A percentile compares a stretch with the other conserved stretches of the same genome.
Evolutionary conservation across 176 grass and related monocot species (phyloP).

Genomic region (Canna indica): DNA sequence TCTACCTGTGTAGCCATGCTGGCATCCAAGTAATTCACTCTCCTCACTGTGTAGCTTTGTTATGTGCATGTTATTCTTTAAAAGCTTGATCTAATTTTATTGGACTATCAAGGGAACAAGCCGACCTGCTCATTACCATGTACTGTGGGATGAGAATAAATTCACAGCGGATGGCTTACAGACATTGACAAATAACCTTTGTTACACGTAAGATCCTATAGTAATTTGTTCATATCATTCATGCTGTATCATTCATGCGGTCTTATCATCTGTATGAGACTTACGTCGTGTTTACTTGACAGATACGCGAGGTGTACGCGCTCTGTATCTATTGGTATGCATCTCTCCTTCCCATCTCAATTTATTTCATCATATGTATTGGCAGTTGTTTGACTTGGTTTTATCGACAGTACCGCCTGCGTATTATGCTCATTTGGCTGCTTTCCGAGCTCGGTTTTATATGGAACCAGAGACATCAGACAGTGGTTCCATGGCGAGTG

Average conservation of each 20-base stretch:
- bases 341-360: neutral
- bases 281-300: constrained; percentile 13
- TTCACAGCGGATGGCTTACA: constrained; percentile 75
- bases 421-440: constrained; percentile 16
- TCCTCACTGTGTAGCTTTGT: neutral
- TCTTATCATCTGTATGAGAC: neutral
- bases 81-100: too few species aligned
- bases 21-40: constrained; percentile 48
- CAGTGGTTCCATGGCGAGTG: constrained; percentile 9
- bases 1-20: constrained; percentile 92
- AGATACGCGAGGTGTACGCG: constrained; percentile 90
- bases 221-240: too few species aligned
- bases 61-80: neutral
- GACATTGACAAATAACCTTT: constrained; percentile 82
- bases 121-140: constrained; percentile 89
- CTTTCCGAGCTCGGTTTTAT: constrained; percentile 17
- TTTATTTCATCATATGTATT: neutral
- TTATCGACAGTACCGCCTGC: constrained; percentile 73
- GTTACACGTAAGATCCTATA: constrained; percentile 58
- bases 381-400: too few species aligned
- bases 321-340: constrained; percentile 79
- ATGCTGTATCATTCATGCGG: too few species aligned
- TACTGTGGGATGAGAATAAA: constrained; percentile 92
- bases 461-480: constrained; percentile 20
- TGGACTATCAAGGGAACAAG: constrained; percentile 53